These are phyloP conservation scores for Aschersonia sp. DNA, from an alignment of 2,329 filamentous ascomycete species.

Conservation along the genomic window DNA sequence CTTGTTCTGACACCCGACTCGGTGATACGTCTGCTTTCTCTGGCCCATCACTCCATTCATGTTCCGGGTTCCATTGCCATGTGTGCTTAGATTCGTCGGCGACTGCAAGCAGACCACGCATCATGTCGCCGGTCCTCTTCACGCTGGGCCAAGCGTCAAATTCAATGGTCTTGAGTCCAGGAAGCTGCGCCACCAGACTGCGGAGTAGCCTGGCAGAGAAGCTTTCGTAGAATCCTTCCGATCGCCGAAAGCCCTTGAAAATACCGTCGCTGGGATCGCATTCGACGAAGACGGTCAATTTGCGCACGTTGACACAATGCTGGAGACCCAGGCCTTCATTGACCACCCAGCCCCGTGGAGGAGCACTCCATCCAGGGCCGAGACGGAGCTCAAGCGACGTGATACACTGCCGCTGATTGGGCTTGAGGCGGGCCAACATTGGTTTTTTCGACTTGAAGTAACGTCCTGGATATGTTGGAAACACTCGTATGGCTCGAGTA, in stretches of 20 bases:
- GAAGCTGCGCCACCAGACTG: slow-evolving; percentile 40
- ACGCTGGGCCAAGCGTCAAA: slow-evolving; percentile 58
- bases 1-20: not conserved
- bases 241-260: slow-evolving; percentile 53
- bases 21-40: slow-evolving; percentile 11
- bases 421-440: slow-evolving; percentile 49
- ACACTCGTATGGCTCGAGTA: slow-evolving; percentile 47
- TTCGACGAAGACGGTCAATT: slow-evolving; percentile 54
- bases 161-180: slow-evolving; percentile 41
- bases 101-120: slow-evolving; percentile 42
- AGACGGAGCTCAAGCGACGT: slow-evolving; percentile 54
- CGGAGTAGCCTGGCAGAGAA: slow-evolving; percentile 46
- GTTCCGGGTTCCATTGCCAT: slow-evolving; percentile 53
- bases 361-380: slow-evolving; percentile 57
- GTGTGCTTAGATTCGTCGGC: slow-evolving; percentile 30
- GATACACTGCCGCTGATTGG: slow-evolving; percentile 42
- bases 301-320: slow-evolving; percentile 44
- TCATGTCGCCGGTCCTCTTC: slow-evolving; percentile 48
- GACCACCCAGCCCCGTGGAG: slow-evolving; percentile 56
- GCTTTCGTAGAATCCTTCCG: slow-evolving; percentile 53
- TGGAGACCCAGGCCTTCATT: slow-evolving; percentile 46
- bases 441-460: slow-evolving; percentile 64
- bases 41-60: slow-evolving; percentile 47
- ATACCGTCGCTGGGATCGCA: slow-evolving; percentile 53
- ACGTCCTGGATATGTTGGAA: slow-evolving; percentile 46